phyloP scores from a whole-genome alignment of 2,329 filamentous ascomycete genomes.

The Geosmithia putterillii region DNA sequence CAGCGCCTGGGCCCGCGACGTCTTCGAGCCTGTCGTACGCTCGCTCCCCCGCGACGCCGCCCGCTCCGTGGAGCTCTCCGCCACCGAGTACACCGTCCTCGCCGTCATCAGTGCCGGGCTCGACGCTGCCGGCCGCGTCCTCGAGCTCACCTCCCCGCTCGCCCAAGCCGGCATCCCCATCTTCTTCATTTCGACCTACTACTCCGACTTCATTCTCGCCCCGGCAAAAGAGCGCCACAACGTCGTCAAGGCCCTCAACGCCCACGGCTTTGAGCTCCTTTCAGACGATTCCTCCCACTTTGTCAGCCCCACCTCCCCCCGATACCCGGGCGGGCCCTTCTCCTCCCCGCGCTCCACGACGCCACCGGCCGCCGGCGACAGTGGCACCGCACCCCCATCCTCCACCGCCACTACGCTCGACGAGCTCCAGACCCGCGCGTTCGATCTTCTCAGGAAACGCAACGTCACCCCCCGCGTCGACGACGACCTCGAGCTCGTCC shows the following conservation, averaged over 20 bases:
- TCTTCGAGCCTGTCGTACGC: conserved; percentile 63
- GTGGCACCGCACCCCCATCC: conserved; percentile 62
- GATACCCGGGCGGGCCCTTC: conserved; percentile 9
- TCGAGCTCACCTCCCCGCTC: conserved; percentile 82
- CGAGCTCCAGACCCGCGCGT: conserved; percentile 75
- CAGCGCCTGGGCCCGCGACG: conserved; percentile 54
- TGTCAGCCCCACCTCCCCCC: conserved; percentile 39
- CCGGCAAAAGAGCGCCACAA: conserved; percentile 61
- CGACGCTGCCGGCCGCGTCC: conserved; percentile 80
- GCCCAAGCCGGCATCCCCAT: conserved; percentile 89
- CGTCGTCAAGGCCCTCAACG: conserved; percentile 65
- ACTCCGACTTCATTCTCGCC: conserved; percentile 91
- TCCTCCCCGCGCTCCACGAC: conserved; percentile 20
- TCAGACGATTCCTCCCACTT: conserved; percentile 60
- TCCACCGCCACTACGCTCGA: conserved; percentile 52
- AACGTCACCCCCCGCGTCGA: conserved; percentile 64
- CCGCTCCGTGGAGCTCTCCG: conserved; percentile 57
- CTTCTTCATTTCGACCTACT: conserved; percentile 98
- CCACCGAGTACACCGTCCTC: conserved; percentile 77
- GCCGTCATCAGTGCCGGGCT: conserved; percentile 83
- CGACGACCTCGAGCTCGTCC: conserved; percentile 57
- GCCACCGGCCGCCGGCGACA: neutral
- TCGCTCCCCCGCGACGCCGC: conserved; percentile 42
- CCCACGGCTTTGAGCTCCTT: conserved; percentile 62
- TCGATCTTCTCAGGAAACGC: conserved; percentile 67